Conservation (phyloP, 1,284 basidiomycete species). For the Tylopilus orsonianus region DNA sequence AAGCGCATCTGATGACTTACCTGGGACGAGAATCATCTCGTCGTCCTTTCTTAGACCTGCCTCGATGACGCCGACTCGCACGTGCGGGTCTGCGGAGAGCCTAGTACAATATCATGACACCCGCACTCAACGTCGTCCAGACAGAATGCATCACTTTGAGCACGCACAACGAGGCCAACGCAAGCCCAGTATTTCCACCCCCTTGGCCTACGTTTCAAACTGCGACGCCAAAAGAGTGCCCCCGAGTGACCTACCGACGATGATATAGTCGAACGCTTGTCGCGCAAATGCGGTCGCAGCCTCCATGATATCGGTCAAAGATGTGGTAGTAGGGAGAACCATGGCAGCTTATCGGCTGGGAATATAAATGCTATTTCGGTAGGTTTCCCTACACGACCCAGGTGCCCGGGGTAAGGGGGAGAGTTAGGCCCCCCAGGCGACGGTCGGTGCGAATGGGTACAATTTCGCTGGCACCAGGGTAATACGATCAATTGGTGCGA, state of each 20-base stretch:
- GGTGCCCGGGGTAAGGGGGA: too few relatives aligned
- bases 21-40: constrained; percentile 17
- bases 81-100: constrained; percentile 6
- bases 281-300: constrained; percentile 11
- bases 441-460: background rate
- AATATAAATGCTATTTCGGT: too few relatives aligned
- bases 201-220: constrained; percentile 6
- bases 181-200: constrained; percentile 14
- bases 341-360: too few relatives aligned
- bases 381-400: too few relatives aligned
- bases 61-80: constrained; percentile 19
- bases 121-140: background rate
- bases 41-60: constrained; percentile 18
- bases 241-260: constrained; percentile 17
- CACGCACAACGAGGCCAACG: constrained; percentile 18
- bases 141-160: background rate
- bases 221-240: background rate
- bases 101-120: background rate
- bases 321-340: too few relatives aligned
- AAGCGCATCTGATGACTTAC: background rate
- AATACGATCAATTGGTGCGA: too few relatives aligned
- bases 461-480: too few relatives aligned
- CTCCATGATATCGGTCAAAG: constrained; percentile 6
- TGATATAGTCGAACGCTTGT: constrained; percentile 22
- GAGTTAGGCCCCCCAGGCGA: background rate